These are phyloP conservation scores for Hypholoma sublateritium DNA, from an alignment of 768 basidiomycete species.

Conservation along the genomic window DNA sequence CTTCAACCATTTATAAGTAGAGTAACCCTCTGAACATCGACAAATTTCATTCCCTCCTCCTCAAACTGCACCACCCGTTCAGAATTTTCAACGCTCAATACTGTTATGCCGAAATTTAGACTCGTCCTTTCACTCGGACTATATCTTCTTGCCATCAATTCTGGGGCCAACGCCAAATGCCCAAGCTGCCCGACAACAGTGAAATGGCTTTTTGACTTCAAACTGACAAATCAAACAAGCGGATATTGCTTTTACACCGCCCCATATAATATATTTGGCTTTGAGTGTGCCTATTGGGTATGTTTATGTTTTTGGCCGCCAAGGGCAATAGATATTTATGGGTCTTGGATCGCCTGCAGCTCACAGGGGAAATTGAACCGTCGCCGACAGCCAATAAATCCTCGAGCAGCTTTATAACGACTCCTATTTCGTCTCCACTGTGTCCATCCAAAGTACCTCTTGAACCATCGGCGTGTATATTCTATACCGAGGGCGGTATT, in stretches of 20 bases:
- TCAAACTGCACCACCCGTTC: no score
- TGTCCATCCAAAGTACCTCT: neutral
- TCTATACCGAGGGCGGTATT: neutral
- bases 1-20: no score
- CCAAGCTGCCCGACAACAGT: neutral
- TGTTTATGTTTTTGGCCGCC: neutral
- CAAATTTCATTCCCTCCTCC: no score
- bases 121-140: no score
- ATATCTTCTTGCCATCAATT: no score
- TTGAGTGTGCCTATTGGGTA: neutral
- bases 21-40: no score
- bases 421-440: neutral
- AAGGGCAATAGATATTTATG: neutral
- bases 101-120: no score
- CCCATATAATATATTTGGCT: neutral
- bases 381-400: neutral
- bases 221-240: neutral
- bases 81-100: no score
- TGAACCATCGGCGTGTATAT: neutral
- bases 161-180: neutral
- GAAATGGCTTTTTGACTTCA: neutral
- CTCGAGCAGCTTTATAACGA: neutral
- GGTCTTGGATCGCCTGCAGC: neutral
- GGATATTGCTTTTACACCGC: neutral
- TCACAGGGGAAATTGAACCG: neutral